Conservation (phyloP, 148 eudicot species). For the Talinum fruticosum region DNA sequence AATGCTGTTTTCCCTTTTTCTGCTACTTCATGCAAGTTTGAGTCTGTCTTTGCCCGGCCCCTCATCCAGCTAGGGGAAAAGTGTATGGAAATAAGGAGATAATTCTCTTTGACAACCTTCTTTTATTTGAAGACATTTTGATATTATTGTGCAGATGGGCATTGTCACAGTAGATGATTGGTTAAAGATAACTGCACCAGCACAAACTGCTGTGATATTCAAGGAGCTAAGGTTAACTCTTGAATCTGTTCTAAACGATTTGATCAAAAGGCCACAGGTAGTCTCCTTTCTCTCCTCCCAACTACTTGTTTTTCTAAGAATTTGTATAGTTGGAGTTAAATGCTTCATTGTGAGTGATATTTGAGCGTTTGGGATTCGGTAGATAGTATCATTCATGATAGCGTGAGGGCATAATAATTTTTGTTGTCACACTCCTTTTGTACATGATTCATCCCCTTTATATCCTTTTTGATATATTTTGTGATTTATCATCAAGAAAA, state of each 20-base stretch:
- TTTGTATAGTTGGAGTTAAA: not conserved
- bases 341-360: not conserved
- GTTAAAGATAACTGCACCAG: slow-evolving; percentile 87
- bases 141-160: slow-evolving; percentile 52
- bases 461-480: not conserved
- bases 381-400: not conserved
- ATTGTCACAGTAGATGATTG: slow-evolving; percentile 75
- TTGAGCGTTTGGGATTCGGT: not conserved
- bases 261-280: slow-evolving; percentile 87
- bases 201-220: slow-evolving; percentile 95
- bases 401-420: not conserved
- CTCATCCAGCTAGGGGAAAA: no score
- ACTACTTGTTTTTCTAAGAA: not conserved
- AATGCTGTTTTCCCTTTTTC: not conserved
- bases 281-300: not conserved
- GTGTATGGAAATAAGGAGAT: not conserved
- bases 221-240: slow-evolving; percentile 83
- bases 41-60: not conserved
- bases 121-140: not conserved
- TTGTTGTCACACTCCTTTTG: not conserved
- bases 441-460: not conserved
- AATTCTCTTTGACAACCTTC: not conserved
- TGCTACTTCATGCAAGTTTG: not conserved
- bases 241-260: slow-evolving; percentile 68
- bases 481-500: not conserved